phyloP scores from a whole-genome alignment of 495 filamentous ascomycete species.

The Daldinia caldariorum region DNA sequence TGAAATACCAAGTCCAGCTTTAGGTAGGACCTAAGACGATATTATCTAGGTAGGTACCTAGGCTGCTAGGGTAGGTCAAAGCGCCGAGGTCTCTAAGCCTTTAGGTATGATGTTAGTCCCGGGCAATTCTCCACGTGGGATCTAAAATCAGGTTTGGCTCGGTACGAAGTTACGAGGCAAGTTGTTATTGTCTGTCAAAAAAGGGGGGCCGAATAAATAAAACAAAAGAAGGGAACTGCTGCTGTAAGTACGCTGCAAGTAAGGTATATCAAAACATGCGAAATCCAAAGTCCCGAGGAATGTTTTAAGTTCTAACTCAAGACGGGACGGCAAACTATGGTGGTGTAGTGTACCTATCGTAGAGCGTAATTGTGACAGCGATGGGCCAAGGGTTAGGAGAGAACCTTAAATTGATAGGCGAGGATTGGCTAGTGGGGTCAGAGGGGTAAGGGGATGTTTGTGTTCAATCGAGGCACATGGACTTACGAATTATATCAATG shows the following conservation, averaged over 20 bases:
- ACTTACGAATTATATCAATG: not conserved
- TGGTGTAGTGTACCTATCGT: conserved; percentile 5
- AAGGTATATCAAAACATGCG: conserved; percentile 6
- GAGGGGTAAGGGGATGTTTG: conserved; percentile 35
- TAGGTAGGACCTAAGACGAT: too few relatives aligned
- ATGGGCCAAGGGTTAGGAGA: conserved; percentile 15
- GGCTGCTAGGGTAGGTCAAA: conserved; percentile 9
- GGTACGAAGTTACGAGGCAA: conserved; percentile 3
- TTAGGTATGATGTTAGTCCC: conserved; percentile 5
- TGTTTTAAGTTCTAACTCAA: conserved; percentile 39
- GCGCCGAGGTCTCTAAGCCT: not conserved
- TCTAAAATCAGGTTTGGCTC: conserved; percentile 38
- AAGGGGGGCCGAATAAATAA: not conserved
- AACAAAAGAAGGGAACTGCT: conserved; percentile 18
- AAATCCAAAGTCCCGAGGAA: conserved; percentile 12
- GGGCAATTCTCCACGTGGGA: conserved; percentile 41
- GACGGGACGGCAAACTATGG: conserved; percentile 35
- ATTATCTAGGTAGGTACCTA: too few relatives aligned
- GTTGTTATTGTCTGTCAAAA: not conserved
- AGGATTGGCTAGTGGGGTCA: conserved; percentile 26
- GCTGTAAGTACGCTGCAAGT: not conserved
- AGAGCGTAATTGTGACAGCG: too few relatives aligned
- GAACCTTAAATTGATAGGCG: conserved; percentile 20
- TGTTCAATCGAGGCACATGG: not conserved
- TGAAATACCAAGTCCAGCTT: not conserved